Conservation (phyloP, 192 early-diverging fungal species). For the Linnemannia schmuckeri region DNA sequence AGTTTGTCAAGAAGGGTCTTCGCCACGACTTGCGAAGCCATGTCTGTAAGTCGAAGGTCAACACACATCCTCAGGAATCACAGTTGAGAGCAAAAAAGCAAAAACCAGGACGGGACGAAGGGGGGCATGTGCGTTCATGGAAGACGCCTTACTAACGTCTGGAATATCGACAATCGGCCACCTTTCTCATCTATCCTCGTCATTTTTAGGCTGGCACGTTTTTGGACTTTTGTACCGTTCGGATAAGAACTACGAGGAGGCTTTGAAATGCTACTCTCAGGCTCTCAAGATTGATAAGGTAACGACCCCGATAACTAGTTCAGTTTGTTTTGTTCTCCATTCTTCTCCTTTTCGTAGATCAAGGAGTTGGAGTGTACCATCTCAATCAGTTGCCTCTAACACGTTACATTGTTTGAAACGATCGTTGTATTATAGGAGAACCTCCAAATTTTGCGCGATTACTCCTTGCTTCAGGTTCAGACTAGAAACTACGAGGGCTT, state of each 20-base stretch:
- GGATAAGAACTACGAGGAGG: conserved; percentile 95
- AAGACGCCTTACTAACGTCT: neutral
- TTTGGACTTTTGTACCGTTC: conserved; percentile 92
- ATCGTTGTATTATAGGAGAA: conserved; percentile 74
- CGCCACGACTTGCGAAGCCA: conserved; percentile 84
- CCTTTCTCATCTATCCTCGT: neutral
- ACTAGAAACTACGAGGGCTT: conserved; percentile 89
- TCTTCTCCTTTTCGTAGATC: neutral
- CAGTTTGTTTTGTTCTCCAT: neutral
- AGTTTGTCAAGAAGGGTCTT: conserved; percentile 87
- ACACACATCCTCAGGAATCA: neutral
- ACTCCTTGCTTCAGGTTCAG: conserved; percentile 88
- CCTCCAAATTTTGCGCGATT: conserved; percentile 92
- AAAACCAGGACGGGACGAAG: neutral
- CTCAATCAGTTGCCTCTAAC: neutral
- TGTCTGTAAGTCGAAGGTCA: conserved; percentile 74
- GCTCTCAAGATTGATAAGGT: conserved; percentile 89
- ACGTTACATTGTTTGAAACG: neutral
- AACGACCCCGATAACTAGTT: neutral
- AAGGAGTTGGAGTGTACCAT: neutral
- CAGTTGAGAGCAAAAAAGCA: neutral
- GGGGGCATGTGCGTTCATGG: neutral
- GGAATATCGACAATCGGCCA: neutral
- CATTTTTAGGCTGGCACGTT: conserved; percentile 89
- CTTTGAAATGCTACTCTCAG: conserved; percentile 90